Evolutionary conservation across 441 rosid species (phyloP), one percentile per base, ranked within the genome.

Genomic region (Biscutella laevigata): DNA sequence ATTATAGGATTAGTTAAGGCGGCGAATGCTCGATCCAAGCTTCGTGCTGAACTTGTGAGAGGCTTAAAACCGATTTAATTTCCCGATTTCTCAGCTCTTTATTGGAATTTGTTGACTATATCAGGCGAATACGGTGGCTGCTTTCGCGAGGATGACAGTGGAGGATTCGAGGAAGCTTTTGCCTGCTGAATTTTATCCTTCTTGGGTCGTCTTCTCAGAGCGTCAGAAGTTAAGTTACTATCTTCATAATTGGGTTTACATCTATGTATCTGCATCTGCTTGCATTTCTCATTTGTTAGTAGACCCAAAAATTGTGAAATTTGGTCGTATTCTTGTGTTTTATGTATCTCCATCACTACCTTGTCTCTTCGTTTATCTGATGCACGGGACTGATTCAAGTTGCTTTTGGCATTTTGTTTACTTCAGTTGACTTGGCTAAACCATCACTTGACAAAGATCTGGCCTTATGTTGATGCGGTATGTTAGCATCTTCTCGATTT

Each of bases 191-290:
- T 72, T 64, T 30, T 94, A 94, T 58, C 99, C 99, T 65, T 73
- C 97, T 12, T 94, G 99, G 99, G 91, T 94, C 55, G 90, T 83
- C 69, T 94, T 94, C 82, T 79, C 96, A 16, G 82, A 80, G 71
- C 80, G 81, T 39, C 95, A 94, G 80, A 94, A 88, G 92, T 69
- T 85, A 60, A 73, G 81, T 67, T 49, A 39, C 38, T 22, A 15
- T 9, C n/a, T 50, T 21, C 40, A 43, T 36, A 12, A 3, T 32
- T 3, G 28, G 12, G 5, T 21, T 2, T 27, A 20, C 27, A 30
- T 32, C 7, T n/a, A 6, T 12, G 27, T 35, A 3, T 46, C 2
- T 57, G 5, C 7, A 19, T 19, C 14, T 34, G 8, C 41, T 16
- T 40, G 4, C 27, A 14, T 5, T 9, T 48, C 16, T 16, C 24